Evolutionary conservation across 2,329 filamentous ascomycete genomes (phyloP), one percentile per base, ranked within the genome.

Genomic region (Aspergillus luchuensis): DNA sequence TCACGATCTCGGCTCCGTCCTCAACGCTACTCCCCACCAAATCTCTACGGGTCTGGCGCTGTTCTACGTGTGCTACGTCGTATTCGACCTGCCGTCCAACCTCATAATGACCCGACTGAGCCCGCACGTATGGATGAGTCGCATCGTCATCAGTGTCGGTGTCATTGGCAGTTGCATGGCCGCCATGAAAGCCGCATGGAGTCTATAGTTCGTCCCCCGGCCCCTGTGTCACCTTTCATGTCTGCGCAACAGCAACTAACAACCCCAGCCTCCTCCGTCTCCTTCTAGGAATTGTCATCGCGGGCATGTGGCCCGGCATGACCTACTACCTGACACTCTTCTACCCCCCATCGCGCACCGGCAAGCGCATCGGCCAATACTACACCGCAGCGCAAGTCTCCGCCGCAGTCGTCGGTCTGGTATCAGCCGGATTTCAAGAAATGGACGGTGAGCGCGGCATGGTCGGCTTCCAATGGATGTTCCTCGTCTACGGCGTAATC

Each of bases 231-330:
- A 4, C 28, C 28, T 25, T 25, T 25, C 1, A 25, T 25, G 23
- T 25, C 23, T 25, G 17, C 36, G 45, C 15, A 21, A 38, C 41
- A 39, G 28, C 28, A 28, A 55, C 57, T 55, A 50, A 59, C 28
- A 23, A 47, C 67, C 61, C 56, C 33, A 69, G 74, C 67, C 81
- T 96, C n/a, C 83, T 97, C 28, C 88, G 92, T 7, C 89, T 97
- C 58, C 82, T 97, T 10, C 85, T 97, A 6, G 92, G 92, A 51
- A 84, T 95, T 13, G 92, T 96, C 23, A 93, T 93, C 72, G 92
- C 92, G 1, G 92, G 92, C 50, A 92, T 97, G 89, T 97, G 92
- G 92, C 92, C 92, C 0, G 92, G 92, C 53, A 96, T 97, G 92
- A 87, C 91, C 8, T 95, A 95, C 75, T 97, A 96, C 72, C 82